Conservation (phyloP, 2,329 filamentous ascomycete genomes). For the Reticulascus tulasneorum region DNA sequence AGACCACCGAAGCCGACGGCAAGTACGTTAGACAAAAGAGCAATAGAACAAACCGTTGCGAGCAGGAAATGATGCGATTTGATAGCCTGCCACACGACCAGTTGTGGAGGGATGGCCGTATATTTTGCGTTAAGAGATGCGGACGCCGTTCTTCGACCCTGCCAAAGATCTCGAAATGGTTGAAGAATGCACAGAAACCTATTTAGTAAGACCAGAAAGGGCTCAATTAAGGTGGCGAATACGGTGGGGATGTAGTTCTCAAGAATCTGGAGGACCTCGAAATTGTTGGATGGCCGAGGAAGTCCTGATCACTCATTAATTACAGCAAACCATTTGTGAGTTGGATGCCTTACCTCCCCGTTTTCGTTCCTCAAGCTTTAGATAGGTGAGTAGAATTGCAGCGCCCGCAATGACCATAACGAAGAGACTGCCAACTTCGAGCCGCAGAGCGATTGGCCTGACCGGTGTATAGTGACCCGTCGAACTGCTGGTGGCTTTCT, state of each 20-base stretch:
- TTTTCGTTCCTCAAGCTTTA: slow-evolving; percentile 12
- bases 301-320: slow-evolving; percentile 20
- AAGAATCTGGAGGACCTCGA: slow-evolving; percentile 31
- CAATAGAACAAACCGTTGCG: slow-evolving; percentile 40
- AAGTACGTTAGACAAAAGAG: slow-evolving; percentile 48
- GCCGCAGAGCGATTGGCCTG: slow-evolving; percentile 3
- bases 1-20: slow-evolving; percentile 48
- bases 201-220: slow-evolving; percentile 53
- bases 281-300: slow-evolving; percentile 22
- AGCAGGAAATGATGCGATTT: slow-evolving; percentile 41
- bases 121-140: slow-evolving; percentile 43
- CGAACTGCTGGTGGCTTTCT: neutral
- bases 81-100: slow-evolving; percentile 42
- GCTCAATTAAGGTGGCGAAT: slow-evolving; percentile 53
- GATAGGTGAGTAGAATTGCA: slow-evolving; percentile 3
- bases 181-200: slow-evolving; percentile 49
- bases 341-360: slow-evolving; percentile 8
- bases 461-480: slow-evolving; percentile 10
- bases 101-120: slow-evolving; percentile 51
- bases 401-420: slow-evolving; percentile 6
- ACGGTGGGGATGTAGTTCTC: slow-evolving; percentile 50
- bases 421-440: neutral
- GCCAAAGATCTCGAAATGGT: slow-evolving; percentile 46
- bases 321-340: neutral
- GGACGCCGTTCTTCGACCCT: slow-evolving; percentile 26